Base-by-base conservation (phyloP, 768 basidiomycete genomes). In the Crassisporium funariophilum region DNA sequence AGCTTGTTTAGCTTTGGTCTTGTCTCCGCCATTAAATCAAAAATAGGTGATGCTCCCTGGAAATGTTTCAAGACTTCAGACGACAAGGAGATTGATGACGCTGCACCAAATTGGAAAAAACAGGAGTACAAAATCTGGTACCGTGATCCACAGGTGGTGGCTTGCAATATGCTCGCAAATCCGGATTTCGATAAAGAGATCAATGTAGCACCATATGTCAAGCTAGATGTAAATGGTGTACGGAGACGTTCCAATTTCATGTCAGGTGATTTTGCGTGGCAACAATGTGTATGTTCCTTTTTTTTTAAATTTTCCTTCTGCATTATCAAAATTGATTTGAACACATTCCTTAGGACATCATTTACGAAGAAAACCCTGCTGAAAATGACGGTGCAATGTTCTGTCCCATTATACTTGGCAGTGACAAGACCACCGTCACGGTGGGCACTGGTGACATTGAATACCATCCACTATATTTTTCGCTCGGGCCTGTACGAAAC, bases 211-310 rank as follows among this genome's bases (percentile, higher is more conserved):
- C 68, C 71, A 0, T 62, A 65, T 31, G 49, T 57, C 9, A 59
- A 62, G 4, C 52, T 55, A 25, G 61, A 64, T 12, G 35, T 42
- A 0, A 36, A 58, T 7, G 64, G 60, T 0, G 55, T 61, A 15
- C 50, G 65, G 0, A 58, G 51, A 4, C 72, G 54, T 42, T 31
- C 25, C 3, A 58, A 75, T 54, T 52, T 77, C 13, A 73, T 75
- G 68, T 72, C 71, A 0, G 74, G 68, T 3, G 57, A 70, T 23
- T 75, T 62, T 56, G 68, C 68, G 3, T 76, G 70, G 71, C 42
- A 55, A 5, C 72, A 78, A 38, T 66, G 64, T 4, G 72, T 74
- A 57, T 5, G 62, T 63, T 13, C 9, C 44, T 37, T 35, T 52
- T 49, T 36, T 23, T 27, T 16, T 41, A n/a, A 15, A 9, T 33